A percentile compares a stretch with the other conserved stretches of the same genome.
Evolutionary conservation across 306 rosid genomes (phyloP).

Genomic region (Prunus dulcis): DNA sequence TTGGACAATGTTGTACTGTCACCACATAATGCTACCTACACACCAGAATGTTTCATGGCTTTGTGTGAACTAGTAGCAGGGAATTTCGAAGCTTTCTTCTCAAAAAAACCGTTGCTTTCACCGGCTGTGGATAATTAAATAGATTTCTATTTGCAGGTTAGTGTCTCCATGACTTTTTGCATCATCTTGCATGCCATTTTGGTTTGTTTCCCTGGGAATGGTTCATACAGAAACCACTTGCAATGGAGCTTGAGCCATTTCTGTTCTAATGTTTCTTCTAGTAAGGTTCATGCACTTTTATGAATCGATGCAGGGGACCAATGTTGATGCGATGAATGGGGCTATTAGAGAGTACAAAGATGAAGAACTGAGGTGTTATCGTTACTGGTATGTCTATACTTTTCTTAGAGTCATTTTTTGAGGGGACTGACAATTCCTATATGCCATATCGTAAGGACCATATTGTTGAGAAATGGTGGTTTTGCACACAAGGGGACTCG

Average conservation of each 20-base stretch:
- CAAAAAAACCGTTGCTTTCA: slow-evolving; percentile 25
- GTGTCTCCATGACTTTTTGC: not conserved
- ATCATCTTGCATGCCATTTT: not conserved
- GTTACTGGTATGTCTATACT: too few relatives aligned
- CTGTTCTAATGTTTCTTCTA: not conserved
- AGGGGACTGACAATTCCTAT: too few relatives aligned
- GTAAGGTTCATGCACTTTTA: not conserved
- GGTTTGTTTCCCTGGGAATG: not conserved
- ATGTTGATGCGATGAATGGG: not conserved
- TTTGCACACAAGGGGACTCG: too few relatives aligned
- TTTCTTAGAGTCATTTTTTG: too few relatives aligned
- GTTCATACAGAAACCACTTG: not conserved
- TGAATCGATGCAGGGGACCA: not conserved
- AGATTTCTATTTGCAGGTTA: not conserved
- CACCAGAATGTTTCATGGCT: slow-evolving; percentile 15
- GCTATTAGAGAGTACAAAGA: not conserved
- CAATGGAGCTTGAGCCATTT: not conserved
- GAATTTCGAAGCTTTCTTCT: slow-evolving; percentile 36
- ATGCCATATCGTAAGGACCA: too few relatives aligned
- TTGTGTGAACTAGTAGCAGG: slow-evolving; percentile 3
- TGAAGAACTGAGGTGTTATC: not conserved
- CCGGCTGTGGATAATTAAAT: slow-evolving; percentile 1
- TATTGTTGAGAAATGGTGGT: too few relatives aligned
- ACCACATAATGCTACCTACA: slow-evolving; percentile 1
- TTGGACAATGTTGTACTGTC: slow-evolving; percentile 50